Evolutionary conservation across 2,329 filamentous ascomycete genomes (phyloP).

Genomic region (Ceratocystis cubensis): DNA sequence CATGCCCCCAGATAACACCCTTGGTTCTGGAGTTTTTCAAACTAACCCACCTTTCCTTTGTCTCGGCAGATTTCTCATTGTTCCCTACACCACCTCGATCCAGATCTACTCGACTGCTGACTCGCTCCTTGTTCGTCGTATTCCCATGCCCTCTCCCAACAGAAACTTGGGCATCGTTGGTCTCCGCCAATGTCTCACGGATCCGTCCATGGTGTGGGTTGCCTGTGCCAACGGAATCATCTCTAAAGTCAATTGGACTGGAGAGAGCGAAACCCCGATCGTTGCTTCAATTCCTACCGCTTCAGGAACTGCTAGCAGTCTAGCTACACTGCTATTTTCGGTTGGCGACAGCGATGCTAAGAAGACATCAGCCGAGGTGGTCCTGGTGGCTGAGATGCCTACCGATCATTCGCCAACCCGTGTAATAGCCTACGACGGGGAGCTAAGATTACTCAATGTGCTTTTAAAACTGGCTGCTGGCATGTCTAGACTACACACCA

Average conservation of each 20-base stretch:
- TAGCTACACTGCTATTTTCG: constrained; percentile 33
- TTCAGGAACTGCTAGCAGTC: constrained; percentile 35
- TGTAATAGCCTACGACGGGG: constrained; percentile 17
- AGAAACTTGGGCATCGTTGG: constrained; percentile 29
- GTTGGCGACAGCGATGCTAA: constrained; percentile 24
- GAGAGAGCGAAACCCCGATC: constrained; percentile 16
- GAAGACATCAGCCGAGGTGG: constrained; percentile 32
- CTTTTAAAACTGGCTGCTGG: constrained; percentile 14
- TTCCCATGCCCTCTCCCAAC: constrained; percentile 38
- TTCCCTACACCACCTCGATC: constrained; percentile 61
- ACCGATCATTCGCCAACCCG: constrained; percentile 11
- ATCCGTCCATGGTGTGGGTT: constrained; percentile 44
- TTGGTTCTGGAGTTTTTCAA: not conserved
- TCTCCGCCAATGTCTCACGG: constrained; percentile 30
- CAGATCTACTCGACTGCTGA: constrained; percentile 71
- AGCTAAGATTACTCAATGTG: constrained; percentile 16
- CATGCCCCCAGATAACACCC: not conserved
- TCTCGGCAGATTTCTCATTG: constrained; percentile 51
- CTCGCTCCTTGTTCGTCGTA: constrained; percentile 64
- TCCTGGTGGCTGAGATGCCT: constrained; percentile 34
- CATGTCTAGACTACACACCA: constrained; percentile 15
- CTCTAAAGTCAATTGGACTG: constrained; percentile 47
- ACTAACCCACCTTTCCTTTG: not conserved
- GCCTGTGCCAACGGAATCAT: constrained; percentile 46
- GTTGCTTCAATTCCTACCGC: constrained; percentile 23